Conservation (phyloP, 495 filamentous ascomycete species). For the Bryoglossum gracile region DNA sequence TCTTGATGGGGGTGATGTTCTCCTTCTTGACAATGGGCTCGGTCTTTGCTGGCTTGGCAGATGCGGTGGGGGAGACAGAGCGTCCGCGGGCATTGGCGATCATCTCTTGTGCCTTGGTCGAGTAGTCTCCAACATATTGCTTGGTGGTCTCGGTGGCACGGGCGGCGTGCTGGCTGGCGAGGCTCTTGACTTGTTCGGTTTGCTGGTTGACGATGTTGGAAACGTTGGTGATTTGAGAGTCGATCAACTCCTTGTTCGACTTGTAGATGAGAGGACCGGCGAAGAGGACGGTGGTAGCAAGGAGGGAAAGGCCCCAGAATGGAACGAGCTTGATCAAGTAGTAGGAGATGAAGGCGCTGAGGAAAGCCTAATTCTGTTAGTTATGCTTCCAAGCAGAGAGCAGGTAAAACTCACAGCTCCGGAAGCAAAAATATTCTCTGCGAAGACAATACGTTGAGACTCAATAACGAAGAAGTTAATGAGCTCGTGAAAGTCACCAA, state of each 20-base stretch:
- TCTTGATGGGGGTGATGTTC: conserved; percentile 29
- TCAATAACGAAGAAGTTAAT: conserved; percentile 98
- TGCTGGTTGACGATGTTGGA: conserved; percentile 71
- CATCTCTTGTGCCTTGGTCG: conserved; percentile 74
- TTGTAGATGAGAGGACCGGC: conserved; percentile 85
- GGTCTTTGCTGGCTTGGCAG: conserved; percentile 23
- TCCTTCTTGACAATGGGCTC: conserved; percentile 28
- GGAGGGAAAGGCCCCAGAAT: conserved; percentile 81
- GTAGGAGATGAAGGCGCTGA: conserved; percentile 78
- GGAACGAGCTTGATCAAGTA: conserved; percentile 91
- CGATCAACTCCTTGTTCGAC: conserved; percentile 89
- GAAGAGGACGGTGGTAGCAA: conserved; percentile 70
- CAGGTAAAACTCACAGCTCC: conserved; percentile 67
- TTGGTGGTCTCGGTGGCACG: conserved; percentile 70
- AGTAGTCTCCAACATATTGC: conserved; percentile 77
- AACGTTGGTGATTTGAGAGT: conserved; percentile 67
- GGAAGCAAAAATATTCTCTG: conserved; percentile 82
- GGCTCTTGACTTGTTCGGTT: conserved; percentile 67
- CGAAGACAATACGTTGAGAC: conserved; percentile 89
- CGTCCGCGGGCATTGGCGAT: conserved; percentile 47
- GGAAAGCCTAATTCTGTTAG: conserved; percentile 53
- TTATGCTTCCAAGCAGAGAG: no score
- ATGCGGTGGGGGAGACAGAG: conserved; percentile 32
- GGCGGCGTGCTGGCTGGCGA: conserved; percentile 75
- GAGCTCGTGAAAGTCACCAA: conserved; percentile 84